Base-by-base conservation (phyloP, 345 rosid species). In the Salix purpurea region DNA sequence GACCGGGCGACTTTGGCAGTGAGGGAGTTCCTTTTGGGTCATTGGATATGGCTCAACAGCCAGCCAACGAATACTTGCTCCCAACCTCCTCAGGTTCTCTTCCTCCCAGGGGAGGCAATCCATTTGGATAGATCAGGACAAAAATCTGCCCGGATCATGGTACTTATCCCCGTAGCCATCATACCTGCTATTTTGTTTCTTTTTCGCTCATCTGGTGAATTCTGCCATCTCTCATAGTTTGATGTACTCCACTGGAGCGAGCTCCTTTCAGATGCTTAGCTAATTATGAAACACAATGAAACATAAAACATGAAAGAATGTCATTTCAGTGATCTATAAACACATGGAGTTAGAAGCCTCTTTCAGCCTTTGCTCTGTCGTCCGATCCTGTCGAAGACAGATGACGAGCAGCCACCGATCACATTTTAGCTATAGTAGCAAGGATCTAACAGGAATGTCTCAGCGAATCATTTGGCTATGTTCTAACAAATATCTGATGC, bases 41-140 rank as follows among this genome's bases (percentile, higher is more conserved):
- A 23, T 61, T 69, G n/a, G 65, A 76, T 78, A 14, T 76, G 50
- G 67, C 52, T 72, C 85, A 76, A 52, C 85, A 80, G 60, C 76
- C 83, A 66, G 71, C 81, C 58, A 80, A 65, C 30, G 84, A 84
- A 76, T 85, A 72, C 82, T 72, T 80, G 44, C 74, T 28, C 67
- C 54, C 85, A 48, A 81, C 75, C 24, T 24, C 80, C 67, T 80
- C 81, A 76, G 79, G 72, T 80, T 80, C 84, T 73, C 78, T 72
- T 83, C 65, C 80, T 71, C 75, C 87, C 4, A 14, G 30, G 60
- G 84, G 88, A 76, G 88, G 92, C 75, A 90, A 91, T 72, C 95
- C 92, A 7, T 91, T 90, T 74, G 89, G 88, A 73, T 88, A 74
- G 77, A 54, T 5, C 18, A 46, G n/a, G 56, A 11, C 42, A 50